These are phyloP conservation scores for Hypoxylon intermedium DNA, from an alignment of 495 filamentous ascomycete genomes.

Conservation along the genomic window DNA sequence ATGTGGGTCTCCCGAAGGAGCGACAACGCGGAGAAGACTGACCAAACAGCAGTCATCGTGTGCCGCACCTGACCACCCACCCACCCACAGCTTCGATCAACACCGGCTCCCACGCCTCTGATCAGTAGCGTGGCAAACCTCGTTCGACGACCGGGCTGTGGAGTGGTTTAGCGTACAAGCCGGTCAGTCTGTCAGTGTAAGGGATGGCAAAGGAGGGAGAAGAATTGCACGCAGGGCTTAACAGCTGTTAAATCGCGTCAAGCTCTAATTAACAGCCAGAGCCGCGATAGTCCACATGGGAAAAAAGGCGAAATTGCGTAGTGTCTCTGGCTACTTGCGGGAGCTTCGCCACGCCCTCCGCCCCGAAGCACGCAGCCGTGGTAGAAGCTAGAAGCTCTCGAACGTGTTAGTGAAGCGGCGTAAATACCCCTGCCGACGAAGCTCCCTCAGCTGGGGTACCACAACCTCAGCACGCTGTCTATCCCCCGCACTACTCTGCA, in stretches of 20 bases:
- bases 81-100: constrained; percentile 18
- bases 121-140: constrained; percentile 29
- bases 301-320: not conserved
- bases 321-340: not conserved
- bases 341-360: not conserved
- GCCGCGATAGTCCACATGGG: too few relatives aligned
- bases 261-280: not conserved
- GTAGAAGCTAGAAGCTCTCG: constrained; percentile 3
- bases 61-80: constrained; percentile 35
- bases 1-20: constrained; percentile 28
- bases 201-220: constrained; percentile 11
- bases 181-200: too few relatives aligned
- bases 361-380: not conserved
- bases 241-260: not conserved
- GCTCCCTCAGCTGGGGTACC: constrained; percentile 19
- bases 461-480: constrained; percentile 21
- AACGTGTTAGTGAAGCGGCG: constrained; percentile 26
- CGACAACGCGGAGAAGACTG: constrained; percentile 27
- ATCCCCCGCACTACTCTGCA: constrained; percentile 31
- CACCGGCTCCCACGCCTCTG: constrained; percentile 22
- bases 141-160: constrained; percentile 14
- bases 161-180: constrained; percentile 22
- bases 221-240: constrained; percentile 11
- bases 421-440: constrained; percentile 15
- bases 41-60: constrained; percentile 37